Conservation (phyloP, 257 asterid species). For the Cordia subcordata region DNA sequence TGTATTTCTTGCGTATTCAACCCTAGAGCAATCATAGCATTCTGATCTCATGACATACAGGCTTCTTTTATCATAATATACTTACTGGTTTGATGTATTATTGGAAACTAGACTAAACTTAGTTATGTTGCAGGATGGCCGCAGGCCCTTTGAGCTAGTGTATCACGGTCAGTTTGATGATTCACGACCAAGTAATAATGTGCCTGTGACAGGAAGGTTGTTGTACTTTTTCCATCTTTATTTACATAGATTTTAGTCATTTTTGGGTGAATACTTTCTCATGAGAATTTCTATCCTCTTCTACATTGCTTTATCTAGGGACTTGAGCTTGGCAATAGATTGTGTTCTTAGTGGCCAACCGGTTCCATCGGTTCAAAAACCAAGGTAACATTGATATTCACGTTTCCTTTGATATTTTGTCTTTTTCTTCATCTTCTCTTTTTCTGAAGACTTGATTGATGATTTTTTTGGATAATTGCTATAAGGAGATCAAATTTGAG, state of each 20-base stretch:
- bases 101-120: not conserved
- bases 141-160: conserved; percentile 91
- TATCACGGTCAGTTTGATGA: conserved; percentile 94
- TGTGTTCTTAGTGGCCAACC: conserved; percentile 74
- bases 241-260: not conserved
- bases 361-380: conserved; percentile 58
- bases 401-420: conserved; percentile 8
- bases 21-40: no score
- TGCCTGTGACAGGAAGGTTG: conserved; percentile 82
- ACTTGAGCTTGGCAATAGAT: conserved; percentile 81
- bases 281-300: conserved; percentile 2
- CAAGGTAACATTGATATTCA: conserved; percentile 43
- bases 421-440: not conserved
- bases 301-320: conserved; percentile 39
- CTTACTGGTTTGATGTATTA: not conserved
- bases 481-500: not conserved
- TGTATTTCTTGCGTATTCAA: not conserved
- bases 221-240: not conserved
- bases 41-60: not conserved
- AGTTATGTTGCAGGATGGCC: conserved; percentile 59
- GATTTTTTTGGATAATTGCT: not conserved
- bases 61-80: not conserved
- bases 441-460: conserved; percentile 1
- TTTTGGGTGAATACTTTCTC: not conserved
- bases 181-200: conserved; percentile 66